Conservation (phyloP, 2,329 filamentous ascomycete genomes). For the Penicillium sp. region DNA sequence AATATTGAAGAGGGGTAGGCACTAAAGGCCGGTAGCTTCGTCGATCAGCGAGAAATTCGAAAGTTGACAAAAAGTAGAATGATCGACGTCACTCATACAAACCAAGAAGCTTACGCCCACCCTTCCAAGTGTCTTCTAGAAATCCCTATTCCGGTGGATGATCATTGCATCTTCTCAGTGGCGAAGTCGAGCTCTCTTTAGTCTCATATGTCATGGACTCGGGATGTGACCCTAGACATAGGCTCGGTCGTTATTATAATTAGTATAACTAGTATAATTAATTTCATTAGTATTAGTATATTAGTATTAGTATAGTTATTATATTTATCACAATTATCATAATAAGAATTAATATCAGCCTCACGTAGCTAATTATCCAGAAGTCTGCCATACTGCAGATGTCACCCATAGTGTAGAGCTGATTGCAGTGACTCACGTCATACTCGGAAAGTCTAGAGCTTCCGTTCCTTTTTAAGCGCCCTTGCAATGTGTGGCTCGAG, state of each 20-base stretch:
- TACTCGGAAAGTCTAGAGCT: not conserved
- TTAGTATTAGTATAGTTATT: not conserved
- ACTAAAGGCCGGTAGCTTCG: constrained; percentile 7
- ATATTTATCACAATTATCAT: too few species aligned
- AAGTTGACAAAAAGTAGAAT: not conserved
- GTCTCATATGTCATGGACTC: constrained; percentile 7
- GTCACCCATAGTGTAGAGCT: too few species aligned
- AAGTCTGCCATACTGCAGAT: too few species aligned
- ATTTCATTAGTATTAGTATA: too few species aligned
- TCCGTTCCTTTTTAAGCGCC: not conserved
- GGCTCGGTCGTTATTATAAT: too few species aligned
- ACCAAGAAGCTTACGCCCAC: constrained; percentile 20
- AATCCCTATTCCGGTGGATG: constrained; percentile 13
- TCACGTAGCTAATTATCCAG: too few species aligned
- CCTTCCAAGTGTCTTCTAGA: constrained; percentile 42
- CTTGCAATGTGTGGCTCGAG: too few species aligned
- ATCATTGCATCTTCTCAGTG: constrained; percentile 9
- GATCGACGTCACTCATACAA: not conserved
- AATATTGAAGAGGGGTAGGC: constrained; percentile 5
- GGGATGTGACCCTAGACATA: not conserved
- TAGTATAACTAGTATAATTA: too few species aligned
- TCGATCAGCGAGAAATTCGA: constrained; percentile 4
- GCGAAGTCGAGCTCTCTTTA: not conserved
- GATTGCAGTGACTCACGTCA: not conserved
- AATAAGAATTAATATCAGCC: too few species aligned